Conservation (phyloP, 805 yeast species). For the Cyberlindnera amylophila region DNA sequence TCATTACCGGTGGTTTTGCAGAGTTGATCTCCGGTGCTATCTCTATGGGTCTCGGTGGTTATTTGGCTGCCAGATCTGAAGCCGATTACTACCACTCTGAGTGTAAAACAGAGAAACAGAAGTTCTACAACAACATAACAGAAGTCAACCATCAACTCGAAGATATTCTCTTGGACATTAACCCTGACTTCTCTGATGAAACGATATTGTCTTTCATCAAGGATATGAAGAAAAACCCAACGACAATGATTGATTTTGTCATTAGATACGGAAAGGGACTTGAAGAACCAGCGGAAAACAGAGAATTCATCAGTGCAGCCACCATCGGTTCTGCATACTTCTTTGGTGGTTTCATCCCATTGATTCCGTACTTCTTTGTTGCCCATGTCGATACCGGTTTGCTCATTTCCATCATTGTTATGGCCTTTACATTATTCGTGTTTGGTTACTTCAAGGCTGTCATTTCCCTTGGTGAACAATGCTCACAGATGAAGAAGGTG, state of each 20-base stretch:
- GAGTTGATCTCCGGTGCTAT: slow-evolving; percentile 96
- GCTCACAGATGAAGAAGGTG: slow-evolving; percentile 55
- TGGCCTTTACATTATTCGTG: slow-evolving; percentile 79
- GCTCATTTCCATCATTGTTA: slow-evolving; percentile 66
- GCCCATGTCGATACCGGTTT: slow-evolving; percentile 73
- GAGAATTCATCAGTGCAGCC: slow-evolving; percentile 82
- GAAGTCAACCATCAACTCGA: slow-evolving; percentile 72
- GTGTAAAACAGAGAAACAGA: slow-evolving; percentile 65
- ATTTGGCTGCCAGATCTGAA: slow-evolving; percentile 90
- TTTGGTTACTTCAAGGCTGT: slow-evolving; percentile 86
- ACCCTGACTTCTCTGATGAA: slow-evolving; percentile 52
- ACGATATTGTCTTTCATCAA: slow-evolving; percentile 70
- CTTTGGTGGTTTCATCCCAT: slow-evolving; percentile 88
- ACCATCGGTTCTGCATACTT: slow-evolving; percentile 89
- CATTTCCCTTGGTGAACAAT: slow-evolving; percentile 77
- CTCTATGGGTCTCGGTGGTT: slow-evolving; percentile 97
- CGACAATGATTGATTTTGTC: slow-evolving; percentile 77
- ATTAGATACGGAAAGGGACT: slow-evolving; percentile 88
- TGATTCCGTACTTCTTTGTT: slow-evolving; percentile 87
- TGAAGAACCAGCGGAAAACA: slow-evolving; percentile 91
- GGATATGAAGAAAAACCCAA: slow-evolving; percentile 77
- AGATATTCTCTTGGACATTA: slow-evolving; percentile 72
- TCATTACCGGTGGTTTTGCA: slow-evolving; percentile 97
- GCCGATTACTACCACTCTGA: slow-evolving; percentile 68
- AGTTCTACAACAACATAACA: slow-evolving; percentile 62